phyloP scores from a whole-genome alignment of 805 yeast genomes.

The Lipomyces starkeyi region DNA sequence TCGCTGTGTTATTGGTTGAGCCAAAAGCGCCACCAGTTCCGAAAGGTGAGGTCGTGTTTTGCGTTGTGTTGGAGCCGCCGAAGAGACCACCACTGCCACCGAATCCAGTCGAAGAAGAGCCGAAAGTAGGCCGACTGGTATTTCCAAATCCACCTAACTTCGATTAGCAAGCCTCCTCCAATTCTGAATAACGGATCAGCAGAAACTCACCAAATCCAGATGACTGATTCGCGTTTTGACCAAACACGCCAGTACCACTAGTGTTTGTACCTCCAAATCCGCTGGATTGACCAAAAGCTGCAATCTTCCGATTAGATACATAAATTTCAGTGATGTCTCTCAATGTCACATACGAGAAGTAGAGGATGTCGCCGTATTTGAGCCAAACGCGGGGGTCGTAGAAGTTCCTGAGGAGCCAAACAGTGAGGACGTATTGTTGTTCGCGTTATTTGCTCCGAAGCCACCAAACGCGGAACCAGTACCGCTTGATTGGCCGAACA shows the following conservation, averaged over 20 bases:
- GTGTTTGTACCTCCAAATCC: constrained; percentile 16
- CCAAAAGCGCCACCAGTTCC: constrained; percentile 37
- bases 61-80: constrained; percentile 20
- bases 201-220: constrained; percentile 32
- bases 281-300: constrained; percentile 21
- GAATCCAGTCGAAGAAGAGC: constrained; percentile 33
- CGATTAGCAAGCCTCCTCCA: not conserved
- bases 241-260: constrained; percentile 48
- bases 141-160: constrained; percentile 35
- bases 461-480: constrained; percentile 38
- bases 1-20: constrained; percentile 24
- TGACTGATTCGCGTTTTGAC: constrained; percentile 45
- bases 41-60: constrained; percentile 25
- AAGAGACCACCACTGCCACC: constrained; percentile 37
- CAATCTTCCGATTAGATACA: not conserved
- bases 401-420: constrained; percentile 23
- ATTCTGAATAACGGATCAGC: not conserved
- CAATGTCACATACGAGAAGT: constrained; percentile 14
- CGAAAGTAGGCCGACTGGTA: constrained; percentile 30
- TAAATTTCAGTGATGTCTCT: not conserved
- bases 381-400: constrained; percentile 31
- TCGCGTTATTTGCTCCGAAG: constrained; percentile 30
- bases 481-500: constrained; percentile 36
- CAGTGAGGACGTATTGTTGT: constrained; percentile 23
- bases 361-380: constrained; percentile 15